These are phyloP conservation scores for Serendipita sp. DNA, from an alignment of 768 basidiomycete species.

Conservation along the genomic window DNA sequence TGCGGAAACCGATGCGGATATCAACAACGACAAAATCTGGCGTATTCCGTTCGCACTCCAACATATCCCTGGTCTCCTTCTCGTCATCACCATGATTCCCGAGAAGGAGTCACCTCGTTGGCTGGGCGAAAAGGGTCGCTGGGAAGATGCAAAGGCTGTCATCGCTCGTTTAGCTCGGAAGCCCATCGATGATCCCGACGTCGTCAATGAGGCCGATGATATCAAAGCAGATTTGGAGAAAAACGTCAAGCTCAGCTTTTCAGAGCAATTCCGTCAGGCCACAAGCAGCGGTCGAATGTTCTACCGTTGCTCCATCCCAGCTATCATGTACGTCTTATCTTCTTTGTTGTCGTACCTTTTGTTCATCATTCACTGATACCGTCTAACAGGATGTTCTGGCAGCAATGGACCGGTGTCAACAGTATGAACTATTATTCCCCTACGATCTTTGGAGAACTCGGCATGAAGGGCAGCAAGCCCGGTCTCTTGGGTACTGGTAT, in stretches of 20 bases:
- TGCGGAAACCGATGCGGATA: constrained; percentile 36
- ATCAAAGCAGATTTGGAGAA: constrained; percentile 34
- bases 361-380: constrained; percentile 19
- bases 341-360: constrained; percentile 29
- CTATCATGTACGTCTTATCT: constrained; percentile 30
- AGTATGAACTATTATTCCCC: constrained; percentile 42
- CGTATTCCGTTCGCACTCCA: constrained; percentile 60
- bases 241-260: constrained; percentile 15
- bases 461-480: constrained; percentile 40
- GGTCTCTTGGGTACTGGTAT: constrained; percentile 59
- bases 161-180: constrained; percentile 49
- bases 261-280: constrained; percentile 23
- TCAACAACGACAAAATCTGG: constrained; percentile 40
- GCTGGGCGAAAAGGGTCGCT: constrained; percentile 48
- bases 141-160: constrained; percentile 37
- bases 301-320: constrained; percentile 24
- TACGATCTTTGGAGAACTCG: constrained; percentile 44
- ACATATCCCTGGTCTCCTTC: constrained; percentile 50
- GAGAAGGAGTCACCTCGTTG: constrained; percentile 64
- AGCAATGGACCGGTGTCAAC: constrained; percentile 38
- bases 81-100: constrained; percentile 30
- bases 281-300: constrained; percentile 65
- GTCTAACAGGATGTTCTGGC: constrained; percentile 30
- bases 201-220: constrained; percentile 47
- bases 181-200: constrained; percentile 24